Percentiles rank a stretch among this genome's conserved stretches.
Conservation (phyloP, 176 grass and related monocot species). For the Zea mays region DNA sequence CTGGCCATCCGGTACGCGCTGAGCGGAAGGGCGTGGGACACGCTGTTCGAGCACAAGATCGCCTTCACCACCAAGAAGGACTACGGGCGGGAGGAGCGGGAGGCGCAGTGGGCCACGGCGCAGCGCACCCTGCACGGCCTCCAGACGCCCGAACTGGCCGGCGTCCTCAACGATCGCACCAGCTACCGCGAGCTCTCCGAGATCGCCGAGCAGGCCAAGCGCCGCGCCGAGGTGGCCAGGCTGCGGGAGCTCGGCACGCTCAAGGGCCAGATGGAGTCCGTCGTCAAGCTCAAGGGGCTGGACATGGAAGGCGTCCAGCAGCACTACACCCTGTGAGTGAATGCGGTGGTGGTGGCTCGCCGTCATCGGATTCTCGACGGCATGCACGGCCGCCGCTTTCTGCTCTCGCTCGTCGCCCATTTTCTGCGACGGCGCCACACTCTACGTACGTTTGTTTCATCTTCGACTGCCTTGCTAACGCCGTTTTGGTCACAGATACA, state of each 20-base stretch:
- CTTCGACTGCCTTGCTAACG: not conserved
- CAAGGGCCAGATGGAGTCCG: constrained; percentile 69
- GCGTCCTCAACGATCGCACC: constrained; percentile 48
- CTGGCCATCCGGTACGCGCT: constrained; percentile 73
- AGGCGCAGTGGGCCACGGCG: constrained; percentile 89
- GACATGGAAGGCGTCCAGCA: constrained; percentile 67
- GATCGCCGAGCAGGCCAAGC: constrained; percentile 95
- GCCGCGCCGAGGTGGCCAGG: constrained; percentile 90
- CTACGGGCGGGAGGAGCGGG: constrained; percentile 83
- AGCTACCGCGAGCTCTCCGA: constrained; percentile 79
- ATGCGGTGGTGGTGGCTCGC: not conserved
- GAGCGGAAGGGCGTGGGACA: constrained; percentile 94
- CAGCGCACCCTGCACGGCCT: constrained; percentile 92
- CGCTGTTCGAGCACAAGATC: constrained; percentile 75
- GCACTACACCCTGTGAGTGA: constrained; percentile 69
- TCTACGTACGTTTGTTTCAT: not conserved
- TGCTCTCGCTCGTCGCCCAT: constrained; percentile 10
- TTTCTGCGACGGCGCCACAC: constrained; percentile 19
- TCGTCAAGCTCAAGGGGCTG: constrained; percentile 81
- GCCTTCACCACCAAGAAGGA: constrained; percentile 92
- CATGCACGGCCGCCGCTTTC: not conserved
- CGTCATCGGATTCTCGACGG: not conserved
- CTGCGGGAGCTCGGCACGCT: constrained; percentile 71
- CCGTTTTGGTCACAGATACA: too few species aligned
- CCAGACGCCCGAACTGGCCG: constrained; percentile 40